Evolutionary conservation across 1,139 yeast genomes (phyloP).

Genomic region (Candida freyschussii): DNA sequence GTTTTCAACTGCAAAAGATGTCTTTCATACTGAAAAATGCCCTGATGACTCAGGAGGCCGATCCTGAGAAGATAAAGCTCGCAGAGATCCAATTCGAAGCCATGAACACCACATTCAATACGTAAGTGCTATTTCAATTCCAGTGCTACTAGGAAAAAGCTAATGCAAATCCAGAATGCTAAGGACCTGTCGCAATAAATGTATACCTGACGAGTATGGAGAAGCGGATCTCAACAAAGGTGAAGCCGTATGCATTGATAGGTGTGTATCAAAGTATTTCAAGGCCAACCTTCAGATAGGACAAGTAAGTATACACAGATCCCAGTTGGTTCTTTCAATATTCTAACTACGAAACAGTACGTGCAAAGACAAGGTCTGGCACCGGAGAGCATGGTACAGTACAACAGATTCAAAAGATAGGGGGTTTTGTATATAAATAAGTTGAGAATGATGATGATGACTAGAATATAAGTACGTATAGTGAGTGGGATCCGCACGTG

Average conservation of each 20-base stretch:
- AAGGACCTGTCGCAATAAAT: conserved; percentile 57
- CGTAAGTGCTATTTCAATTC: conserved; percentile 27
- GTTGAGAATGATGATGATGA: conserved; percentile 2
- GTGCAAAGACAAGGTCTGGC: conserved; percentile 23
- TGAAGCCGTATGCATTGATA: conserved; percentile 66
- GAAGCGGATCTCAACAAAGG: conserved; percentile 80
- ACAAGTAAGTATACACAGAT: conserved; percentile 23
- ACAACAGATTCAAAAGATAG: conserved; percentile 15
- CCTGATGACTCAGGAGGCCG: conserved; percentile 40
- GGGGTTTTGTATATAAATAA: too few species aligned
- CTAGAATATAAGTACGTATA: background rate
- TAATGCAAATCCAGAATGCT: conserved; percentile 35
- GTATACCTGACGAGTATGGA: conserved; percentile 70
- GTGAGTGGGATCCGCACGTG: background rate
- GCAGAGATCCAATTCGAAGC: conserved; percentile 79
- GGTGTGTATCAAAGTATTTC: conserved; percentile 75
- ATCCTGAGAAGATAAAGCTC: conserved; percentile 59
- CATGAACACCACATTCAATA: conserved; percentile 60
- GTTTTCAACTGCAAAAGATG: too few species aligned
- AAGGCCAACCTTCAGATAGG: conserved; percentile 63
- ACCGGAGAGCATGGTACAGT: conserved; percentile 22
- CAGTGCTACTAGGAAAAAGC: background rate
- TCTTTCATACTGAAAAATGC: conserved; percentile 50
- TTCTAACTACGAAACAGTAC: conserved; percentile 13
- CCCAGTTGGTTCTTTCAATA: background rate